Evolutionary conservation across 371 early-diverging fungal species (phyloP), one percentile per base, ranked within the genome.

Genomic region (Mucor velutinosus): DNA sequence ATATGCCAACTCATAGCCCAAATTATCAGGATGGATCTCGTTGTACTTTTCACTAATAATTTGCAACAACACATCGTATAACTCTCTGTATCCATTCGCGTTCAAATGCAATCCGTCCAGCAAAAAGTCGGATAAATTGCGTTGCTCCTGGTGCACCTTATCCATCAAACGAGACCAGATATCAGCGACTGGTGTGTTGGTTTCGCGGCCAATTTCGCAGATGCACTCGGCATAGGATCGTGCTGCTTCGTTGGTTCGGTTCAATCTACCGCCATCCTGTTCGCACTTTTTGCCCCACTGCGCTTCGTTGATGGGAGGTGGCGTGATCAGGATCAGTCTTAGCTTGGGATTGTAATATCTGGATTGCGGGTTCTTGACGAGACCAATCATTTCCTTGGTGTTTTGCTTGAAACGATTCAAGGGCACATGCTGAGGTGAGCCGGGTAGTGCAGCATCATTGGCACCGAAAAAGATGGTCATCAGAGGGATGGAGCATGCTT

Each of bases 381-480:
- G 57, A 2, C 70, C 66, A 27, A 93, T 76, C 72, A 96, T 84
- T 1, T 67, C 61, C 27, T 64, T 71, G 7, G 93, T 56, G 64
- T 95, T 94, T 1, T 62, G 30, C 23, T 73, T 78, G 72, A 85
- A 96, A 14, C 83, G 76, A 0, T 75, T 78, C 23, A 95, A 49
- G 1, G 92, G 84, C 0, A 95, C 92, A 65, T 90, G 90, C 41
- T 92, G 92, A 7, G 63, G 51, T 0, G 81, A 70, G 27, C 73
- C 73, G n/a, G 79, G 74, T 7, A 86, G 55, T 5, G 87, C 81
- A 0, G 93, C 89, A 71, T 96, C 97, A 75, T 96, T 96, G 47
- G 95, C 89, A 7, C 97, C 97, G 45, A 93, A 84, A 58, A 94
- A 90, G 14, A 96, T 82, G 21, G 88, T 90, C 60, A 93, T 72